Percentiles rank a stretch among this genome's conserved stretches.
phyloP scores from a whole-genome alignment of 352 stramenopile genomes.

The Detonula confervacea region DNA sequence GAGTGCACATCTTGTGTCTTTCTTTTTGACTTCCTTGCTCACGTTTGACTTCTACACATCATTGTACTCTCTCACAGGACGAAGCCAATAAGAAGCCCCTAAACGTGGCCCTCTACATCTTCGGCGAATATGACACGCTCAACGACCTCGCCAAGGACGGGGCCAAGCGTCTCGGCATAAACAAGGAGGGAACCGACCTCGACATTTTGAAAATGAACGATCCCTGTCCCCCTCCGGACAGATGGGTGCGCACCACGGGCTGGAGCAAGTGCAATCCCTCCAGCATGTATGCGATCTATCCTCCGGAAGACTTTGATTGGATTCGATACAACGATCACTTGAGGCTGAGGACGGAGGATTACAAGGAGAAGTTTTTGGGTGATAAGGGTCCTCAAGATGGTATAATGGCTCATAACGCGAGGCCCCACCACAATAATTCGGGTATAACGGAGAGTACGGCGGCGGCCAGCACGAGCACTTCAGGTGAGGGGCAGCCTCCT shows the following conservation, averaged over 20 bases:
- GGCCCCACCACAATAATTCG: not conserved
- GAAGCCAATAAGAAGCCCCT: slow-evolving; percentile 50
- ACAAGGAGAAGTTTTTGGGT: not conserved
- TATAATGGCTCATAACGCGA: no score
- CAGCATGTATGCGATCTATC: slow-evolving; percentile 44
- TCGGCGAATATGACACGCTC: slow-evolving; percentile 85
- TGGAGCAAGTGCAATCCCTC: slow-evolving; percentile 49
- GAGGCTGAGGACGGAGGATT: slow-evolving; percentile 13
- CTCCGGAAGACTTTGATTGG: slow-evolving; percentile 30
- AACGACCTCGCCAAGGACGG: slow-evolving; percentile 83
- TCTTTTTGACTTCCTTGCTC: not conserved
- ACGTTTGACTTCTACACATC: not conserved
- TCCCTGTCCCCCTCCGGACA: slow-evolving; percentile 46
- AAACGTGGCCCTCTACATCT: slow-evolving; percentile 74
- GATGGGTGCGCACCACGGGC: slow-evolving; percentile 46
- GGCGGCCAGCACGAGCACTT: not conserved
- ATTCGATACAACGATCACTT: slow-evolving; percentile 15
- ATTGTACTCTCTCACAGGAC: slow-evolving; percentile 7
- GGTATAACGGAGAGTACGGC: not conserved
- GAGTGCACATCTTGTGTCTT: no score
- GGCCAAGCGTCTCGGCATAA: slow-evolving; percentile 75
- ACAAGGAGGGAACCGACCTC: slow-evolving; percentile 27
- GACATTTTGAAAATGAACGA: slow-evolving; percentile 44
- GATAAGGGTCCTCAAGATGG: no score
- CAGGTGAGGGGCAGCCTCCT: no score